phyloP scores from a whole-genome alignment of 495 filamentous ascomycete genomes.

The Podospora pseudocomata region DNA sequence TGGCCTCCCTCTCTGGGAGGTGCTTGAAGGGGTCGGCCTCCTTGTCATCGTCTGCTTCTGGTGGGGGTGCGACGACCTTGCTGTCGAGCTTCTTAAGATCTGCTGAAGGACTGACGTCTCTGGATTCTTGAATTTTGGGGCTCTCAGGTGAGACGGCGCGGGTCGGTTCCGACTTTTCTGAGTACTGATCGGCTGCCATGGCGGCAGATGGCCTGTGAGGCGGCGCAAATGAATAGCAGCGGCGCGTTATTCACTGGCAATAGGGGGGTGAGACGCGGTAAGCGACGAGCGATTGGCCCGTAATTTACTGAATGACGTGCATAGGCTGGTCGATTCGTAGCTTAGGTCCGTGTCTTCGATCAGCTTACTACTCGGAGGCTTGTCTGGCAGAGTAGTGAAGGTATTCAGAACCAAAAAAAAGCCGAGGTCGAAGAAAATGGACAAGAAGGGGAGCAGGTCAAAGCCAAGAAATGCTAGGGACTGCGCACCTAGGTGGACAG shows the following conservation, averaged over 20 bases:
- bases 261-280: not conserved
- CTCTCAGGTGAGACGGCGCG: not conserved
- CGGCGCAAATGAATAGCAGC: not conserved
- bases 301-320: not conserved
- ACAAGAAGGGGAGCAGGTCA: not conserved
- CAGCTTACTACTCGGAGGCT: too few species aligned
- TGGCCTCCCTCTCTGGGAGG: slow-evolving; percentile 57
- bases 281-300: not conserved
- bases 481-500: not conserved
- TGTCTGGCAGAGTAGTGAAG: not conserved
- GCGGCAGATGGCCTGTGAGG: not conserved
- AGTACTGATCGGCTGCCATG: not conserved
- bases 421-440: not conserved
- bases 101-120: not conserved
- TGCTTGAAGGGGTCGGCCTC: slow-evolving; percentile 52
- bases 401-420: not conserved
- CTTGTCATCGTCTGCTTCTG: slow-evolving; percentile 30
- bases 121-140: not conserved
- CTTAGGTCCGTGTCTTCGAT: not conserved
- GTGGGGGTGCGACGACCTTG: slow-evolving; percentile 31
- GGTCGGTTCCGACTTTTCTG: not conserved
- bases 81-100: slow-evolving; percentile 51
- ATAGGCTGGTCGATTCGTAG: not conserved
- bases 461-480: not conserved
- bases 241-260: not conserved